Conservation (phyloP, 2,329 filamentous ascomycete species). For the Trichoderma atroviride region DNA sequence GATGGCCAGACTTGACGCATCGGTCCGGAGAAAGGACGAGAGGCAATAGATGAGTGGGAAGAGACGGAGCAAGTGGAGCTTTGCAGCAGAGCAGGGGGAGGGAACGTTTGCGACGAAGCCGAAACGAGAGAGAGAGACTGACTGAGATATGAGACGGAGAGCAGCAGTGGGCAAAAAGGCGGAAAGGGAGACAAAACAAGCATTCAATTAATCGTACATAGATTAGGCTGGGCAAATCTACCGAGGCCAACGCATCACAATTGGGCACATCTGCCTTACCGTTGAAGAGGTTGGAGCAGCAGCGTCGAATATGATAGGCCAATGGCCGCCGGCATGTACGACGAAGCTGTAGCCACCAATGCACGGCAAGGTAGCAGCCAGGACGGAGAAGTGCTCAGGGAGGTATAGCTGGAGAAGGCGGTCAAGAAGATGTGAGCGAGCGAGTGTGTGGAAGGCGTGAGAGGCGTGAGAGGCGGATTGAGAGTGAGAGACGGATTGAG, state of each 20-base stretch:
- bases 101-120: not conserved
- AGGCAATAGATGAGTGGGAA: not conserved
- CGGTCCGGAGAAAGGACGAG: not conserved
- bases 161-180: slow-evolving; percentile 6
- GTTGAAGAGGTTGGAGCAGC: slow-evolving; percentile 20
- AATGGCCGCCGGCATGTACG: slow-evolving; percentile 1
- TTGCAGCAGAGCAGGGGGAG: not conserved
- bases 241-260: slow-evolving; percentile 23
- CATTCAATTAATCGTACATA: slow-evolving; percentile 26
- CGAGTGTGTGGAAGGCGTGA: not conserved
- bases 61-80: not conserved
- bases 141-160: not conserved
- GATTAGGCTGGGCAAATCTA: slow-evolving; percentile 23
- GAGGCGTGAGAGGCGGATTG: not conserved
- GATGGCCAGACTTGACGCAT: not conserved
- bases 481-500: not conserved
- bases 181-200: slow-evolving; percentile 8
- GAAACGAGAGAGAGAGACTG: not conserved
- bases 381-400: not conserved
- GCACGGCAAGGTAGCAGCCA: not conserved
- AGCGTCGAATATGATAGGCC: slow-evolving; percentile 6
- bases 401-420: slow-evolving; percentile 1
- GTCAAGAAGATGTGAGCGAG: not conserved
- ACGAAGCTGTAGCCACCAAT: not conserved
- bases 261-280: slow-evolving; percentile 23